Conservation (phyloP, 495 filamentous ascomycete genomes). For the Poronia punctata region DNA sequence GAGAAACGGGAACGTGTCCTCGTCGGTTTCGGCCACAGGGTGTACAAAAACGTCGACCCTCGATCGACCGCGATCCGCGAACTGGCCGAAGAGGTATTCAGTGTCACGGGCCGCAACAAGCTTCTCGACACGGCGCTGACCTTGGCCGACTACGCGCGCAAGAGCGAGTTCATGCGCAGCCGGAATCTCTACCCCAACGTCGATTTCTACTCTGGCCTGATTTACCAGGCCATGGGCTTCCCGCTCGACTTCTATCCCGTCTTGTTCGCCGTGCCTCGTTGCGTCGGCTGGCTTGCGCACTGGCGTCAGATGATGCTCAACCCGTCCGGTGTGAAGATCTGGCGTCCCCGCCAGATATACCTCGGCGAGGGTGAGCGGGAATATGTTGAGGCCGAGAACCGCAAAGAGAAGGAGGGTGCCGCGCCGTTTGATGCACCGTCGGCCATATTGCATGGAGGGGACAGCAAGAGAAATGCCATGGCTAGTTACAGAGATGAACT, state of each 20-base stretch:
- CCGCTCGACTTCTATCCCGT: conserved; percentile 35
- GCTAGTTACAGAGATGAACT: conserved; percentile 13
- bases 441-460: conserved; percentile 10
- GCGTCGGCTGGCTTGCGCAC: conserved; percentile 33
- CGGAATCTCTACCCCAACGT: conserved; percentile 47
- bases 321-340: conserved; percentile 29
- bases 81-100: conserved; percentile 37
- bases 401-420: conserved; percentile 21
- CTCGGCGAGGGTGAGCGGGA: conserved; percentile 25
- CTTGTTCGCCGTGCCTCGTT: conserved; percentile 32
- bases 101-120: conserved; percentile 29
- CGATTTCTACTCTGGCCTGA: conserved; percentile 49
- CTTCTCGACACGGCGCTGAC: conserved; percentile 41
- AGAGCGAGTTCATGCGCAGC: conserved; percentile 44
- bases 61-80: conserved; percentile 39
- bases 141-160: conserved; percentile 39
- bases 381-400: conserved; percentile 23
- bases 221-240: conserved; percentile 46
- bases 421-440: conserved; percentile 10
- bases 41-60: conserved; percentile 47
- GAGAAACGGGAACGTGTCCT: conserved; percentile 43
- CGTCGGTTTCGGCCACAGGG: conserved; percentile 51
- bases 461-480: conserved; percentile 14
- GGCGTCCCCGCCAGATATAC: conserved; percentile 33
- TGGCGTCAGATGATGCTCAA: conserved; percentile 33